These are phyloP conservation scores for Aureobasidium pullulans DNA, from an alignment of 2,329 filamentous ascomycete genomes.

Conservation along the genomic window DNA sequence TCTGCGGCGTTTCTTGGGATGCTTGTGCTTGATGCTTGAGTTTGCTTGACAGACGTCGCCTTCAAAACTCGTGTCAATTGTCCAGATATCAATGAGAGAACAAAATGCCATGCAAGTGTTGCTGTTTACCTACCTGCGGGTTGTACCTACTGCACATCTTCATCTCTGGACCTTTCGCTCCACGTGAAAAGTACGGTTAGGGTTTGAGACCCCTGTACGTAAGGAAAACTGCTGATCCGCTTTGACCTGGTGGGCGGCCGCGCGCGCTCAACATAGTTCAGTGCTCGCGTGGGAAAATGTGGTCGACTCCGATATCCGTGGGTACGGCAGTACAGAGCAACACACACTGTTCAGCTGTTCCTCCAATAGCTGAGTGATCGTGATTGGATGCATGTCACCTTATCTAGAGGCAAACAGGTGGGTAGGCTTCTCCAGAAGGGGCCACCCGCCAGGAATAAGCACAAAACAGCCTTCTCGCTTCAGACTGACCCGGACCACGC, in stretches of 20 bases:
- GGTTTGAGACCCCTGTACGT: constrained; percentile 3
- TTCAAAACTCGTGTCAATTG: not conserved
- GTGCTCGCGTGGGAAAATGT: constrained; percentile 2
- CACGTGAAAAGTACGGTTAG: not conserved
- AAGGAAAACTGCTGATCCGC: not conserved
- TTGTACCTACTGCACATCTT: not conserved
- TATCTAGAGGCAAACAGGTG: constrained; percentile 1
- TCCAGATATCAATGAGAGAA: not conserved
- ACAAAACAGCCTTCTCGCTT: constrained; percentile 4
- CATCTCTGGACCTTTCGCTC: not conserved
- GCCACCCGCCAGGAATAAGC: constrained; percentile 3
- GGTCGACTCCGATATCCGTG: not conserved
- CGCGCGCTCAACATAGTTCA: constrained; percentile 2
- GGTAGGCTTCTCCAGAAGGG: not conserved
- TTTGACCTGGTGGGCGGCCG: not conserved
- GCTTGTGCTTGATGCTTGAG: not conserved
- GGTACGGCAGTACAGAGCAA: not conserved
- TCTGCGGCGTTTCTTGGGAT: constrained; percentile 3
- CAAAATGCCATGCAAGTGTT: not conserved
- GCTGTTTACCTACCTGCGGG: not conserved
- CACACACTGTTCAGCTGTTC: not conserved
- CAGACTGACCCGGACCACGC: constrained; percentile 7
- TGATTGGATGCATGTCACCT: constrained; percentile 8
- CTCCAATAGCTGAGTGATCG: not conserved
- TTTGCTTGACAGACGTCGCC: not conserved